A percentile compares a stretch with the other conserved stretches of the same genome.
These are phyloP conservation scores for Tuber magnatum DNA, from an alignment of 495 filamentous ascomycete genomes.

Conservation along the genomic window DNA sequence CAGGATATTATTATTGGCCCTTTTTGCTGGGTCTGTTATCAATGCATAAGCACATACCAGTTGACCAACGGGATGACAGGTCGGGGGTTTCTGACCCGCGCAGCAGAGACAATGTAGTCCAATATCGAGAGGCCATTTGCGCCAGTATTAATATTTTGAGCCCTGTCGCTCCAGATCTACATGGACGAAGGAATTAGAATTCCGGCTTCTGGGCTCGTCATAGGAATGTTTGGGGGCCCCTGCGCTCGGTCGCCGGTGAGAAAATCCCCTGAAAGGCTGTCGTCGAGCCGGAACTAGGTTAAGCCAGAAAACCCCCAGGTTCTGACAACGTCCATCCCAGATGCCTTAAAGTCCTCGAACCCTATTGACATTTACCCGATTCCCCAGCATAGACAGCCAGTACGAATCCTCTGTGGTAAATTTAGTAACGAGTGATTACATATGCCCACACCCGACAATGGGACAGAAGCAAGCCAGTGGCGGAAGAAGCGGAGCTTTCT, in stretches of 20 bases:
- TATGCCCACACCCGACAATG: background rate
- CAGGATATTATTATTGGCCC: background rate
- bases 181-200: constrained; percentile 35
- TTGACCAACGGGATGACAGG: constrained; percentile 50
- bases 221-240: background rate
- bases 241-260: background rate
- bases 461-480: background rate
- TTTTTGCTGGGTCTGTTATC: background rate
- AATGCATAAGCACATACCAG: constrained; percentile 36
- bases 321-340: constrained; percentile 61
- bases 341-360: constrained; percentile 47
- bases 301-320: constrained; percentile 68
- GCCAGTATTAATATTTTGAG: constrained; percentile 60
- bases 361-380: constrained; percentile 56
- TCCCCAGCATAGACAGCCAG: constrained; percentile 64
- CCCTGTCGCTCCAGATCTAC: constrained; percentile 51
- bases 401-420: constrained; percentile 51
- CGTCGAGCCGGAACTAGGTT: constrained; percentile 48
- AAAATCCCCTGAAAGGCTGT: constrained; percentile 18
- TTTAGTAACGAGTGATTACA: background rate
- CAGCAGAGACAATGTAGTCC: constrained; percentile 59
- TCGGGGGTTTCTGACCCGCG: constrained; percentile 53
- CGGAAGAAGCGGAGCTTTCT: constrained; percentile 58
- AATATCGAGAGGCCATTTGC: constrained; percentile 59
- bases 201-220: background rate